A percentile compares a stretch with the other conserved stretches of the same genome.
Conservation (phyloP, 1,284 basidiomycete species). For the Schizophyllum amplum region DNA sequence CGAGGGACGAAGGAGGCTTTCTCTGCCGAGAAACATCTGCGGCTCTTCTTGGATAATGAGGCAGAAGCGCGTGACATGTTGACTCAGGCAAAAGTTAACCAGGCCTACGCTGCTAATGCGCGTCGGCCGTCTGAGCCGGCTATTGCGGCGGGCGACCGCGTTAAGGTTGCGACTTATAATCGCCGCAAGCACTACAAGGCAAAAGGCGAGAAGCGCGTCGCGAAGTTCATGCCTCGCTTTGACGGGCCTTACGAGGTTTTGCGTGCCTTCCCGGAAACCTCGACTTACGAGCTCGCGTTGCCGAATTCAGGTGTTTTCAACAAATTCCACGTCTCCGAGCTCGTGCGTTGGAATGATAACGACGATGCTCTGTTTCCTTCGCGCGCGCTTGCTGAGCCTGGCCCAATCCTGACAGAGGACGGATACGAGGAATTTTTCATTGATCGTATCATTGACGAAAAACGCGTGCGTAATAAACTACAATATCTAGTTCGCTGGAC, state of each 20-base stretch:
- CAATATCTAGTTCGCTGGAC: slow-evolving; percentile 17
- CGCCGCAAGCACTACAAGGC: slow-evolving; percentile 9
- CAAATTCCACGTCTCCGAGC: slow-evolving; percentile 18
- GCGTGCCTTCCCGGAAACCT: slow-evolving; percentile 12
- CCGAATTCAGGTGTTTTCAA: slow-evolving; percentile 11
- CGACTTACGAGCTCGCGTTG: slow-evolving; percentile 16
- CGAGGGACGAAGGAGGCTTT: not conserved
- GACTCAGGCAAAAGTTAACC: slow-evolving; percentile 10
- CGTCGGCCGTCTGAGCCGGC: slow-evolving; percentile 2
- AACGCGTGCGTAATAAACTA: too few relatives aligned
- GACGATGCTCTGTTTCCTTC: slow-evolving; percentile 9
- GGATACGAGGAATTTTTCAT: slow-evolving; percentile 16
- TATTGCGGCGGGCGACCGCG: slow-evolving; percentile 12
- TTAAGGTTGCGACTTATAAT: slow-evolving; percentile 12
- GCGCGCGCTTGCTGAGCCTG: not conserved
- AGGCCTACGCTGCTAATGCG: slow-evolving; percentile 15
- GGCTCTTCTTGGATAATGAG: slow-evolving; percentile 10
- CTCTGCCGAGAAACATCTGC: slow-evolving; percentile 3
- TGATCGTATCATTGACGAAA: slow-evolving; percentile 20
- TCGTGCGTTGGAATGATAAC: slow-evolving; percentile 9
- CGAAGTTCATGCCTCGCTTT: slow-evolving; percentile 19
- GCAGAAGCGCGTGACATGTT: too few relatives aligned
- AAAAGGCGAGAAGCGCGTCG: too few relatives aligned
- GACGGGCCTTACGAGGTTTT: slow-evolving; percentile 18
- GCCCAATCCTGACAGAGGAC: slow-evolving; percentile 9